These are phyloP conservation scores for Cladophialophora immunda DNA, from an alignment of 2,329 filamentous ascomycete species.

Conservation along the genomic window DNA sequence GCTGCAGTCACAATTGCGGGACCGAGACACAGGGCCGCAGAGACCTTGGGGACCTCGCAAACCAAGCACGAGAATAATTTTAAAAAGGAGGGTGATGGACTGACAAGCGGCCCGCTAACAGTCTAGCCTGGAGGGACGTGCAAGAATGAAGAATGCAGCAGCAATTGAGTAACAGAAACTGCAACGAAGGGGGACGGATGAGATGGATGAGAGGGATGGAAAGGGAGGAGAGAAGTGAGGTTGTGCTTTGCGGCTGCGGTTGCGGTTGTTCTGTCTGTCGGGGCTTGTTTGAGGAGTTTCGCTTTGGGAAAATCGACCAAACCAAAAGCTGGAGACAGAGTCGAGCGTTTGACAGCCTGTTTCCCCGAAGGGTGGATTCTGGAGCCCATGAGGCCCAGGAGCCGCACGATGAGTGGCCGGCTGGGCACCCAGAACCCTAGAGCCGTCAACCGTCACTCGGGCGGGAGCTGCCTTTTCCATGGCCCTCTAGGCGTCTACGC, in stretches of 20 bases:
- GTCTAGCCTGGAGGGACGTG: slow-evolving; percentile 6
- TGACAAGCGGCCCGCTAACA: slow-evolving; percentile 18
- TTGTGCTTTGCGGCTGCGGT: slow-evolving; percentile 18
- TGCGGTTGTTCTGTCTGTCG: slow-evolving; percentile 12
- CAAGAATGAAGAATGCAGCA: slow-evolving; percentile 15
- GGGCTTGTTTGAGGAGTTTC: slow-evolving; percentile 21
- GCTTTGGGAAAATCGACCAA: slow-evolving; percentile 2
- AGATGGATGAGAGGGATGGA: slow-evolving; percentile 23
- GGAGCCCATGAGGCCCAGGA: neutral
- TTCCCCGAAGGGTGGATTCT: slow-evolving; percentile 18
- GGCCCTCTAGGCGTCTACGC: neutral
- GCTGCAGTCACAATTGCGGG: slow-evolving; percentile 22
- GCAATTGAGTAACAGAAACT: slow-evolving; percentile 3
- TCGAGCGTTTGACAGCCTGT: slow-evolving; percentile 15
- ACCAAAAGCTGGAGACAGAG: slow-evolving; percentile 15
- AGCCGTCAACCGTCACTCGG: slow-evolving; percentile 14
- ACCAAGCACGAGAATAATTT: slow-evolving; percentile 17
- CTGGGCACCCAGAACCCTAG: neutral
- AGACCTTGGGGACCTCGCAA: slow-evolving; percentile 9
- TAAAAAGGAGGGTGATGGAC: slow-evolving; percentile 22
- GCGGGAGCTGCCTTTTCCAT: slow-evolving; percentile 8
- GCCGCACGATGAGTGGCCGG: slow-evolving; percentile 12
- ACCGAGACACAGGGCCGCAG: slow-evolving; percentile 20
- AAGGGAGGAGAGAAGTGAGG: slow-evolving; percentile 23
- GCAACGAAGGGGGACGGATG: slow-evolving; percentile 13